Percentiles rank a stretch among this genome's conserved stretches.
Conservation (phyloP, 306 rosid species). For the cucumber (Cucumis sativus) region Cucumber_9930_V3 NC_026659.2:23738001-23738500, state of each 20-base stretch:
- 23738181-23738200: too few relatives aligned
- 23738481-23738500: too few relatives aligned
- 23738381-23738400: background rate
- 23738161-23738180: too few relatives aligned
- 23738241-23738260: background rate
- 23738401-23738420: background rate
- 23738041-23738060: background rate
- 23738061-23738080: too few relatives aligned
- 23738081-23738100: too few relatives aligned
- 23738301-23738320: background rate
- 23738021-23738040: background rate
- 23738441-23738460: too few relatives aligned
- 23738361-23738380: background rate
- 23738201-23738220: background rate
- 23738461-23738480: too few relatives aligned
- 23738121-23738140: too few relatives aligned
- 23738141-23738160: too few relatives aligned
- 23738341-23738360: background rate
- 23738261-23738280: background rate
- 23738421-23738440: background rate
- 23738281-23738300: too few relatives aligned
- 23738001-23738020: background rate
- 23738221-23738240: too few relatives aligned
- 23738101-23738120: too few relatives aligned
- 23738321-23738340: background rate